Evolutionary conservation across 1,284 basidiomycete genomes (phyloP), one percentile per base, ranked within the genome.

Genomic region (Ceratobasidium sp.): DNA sequence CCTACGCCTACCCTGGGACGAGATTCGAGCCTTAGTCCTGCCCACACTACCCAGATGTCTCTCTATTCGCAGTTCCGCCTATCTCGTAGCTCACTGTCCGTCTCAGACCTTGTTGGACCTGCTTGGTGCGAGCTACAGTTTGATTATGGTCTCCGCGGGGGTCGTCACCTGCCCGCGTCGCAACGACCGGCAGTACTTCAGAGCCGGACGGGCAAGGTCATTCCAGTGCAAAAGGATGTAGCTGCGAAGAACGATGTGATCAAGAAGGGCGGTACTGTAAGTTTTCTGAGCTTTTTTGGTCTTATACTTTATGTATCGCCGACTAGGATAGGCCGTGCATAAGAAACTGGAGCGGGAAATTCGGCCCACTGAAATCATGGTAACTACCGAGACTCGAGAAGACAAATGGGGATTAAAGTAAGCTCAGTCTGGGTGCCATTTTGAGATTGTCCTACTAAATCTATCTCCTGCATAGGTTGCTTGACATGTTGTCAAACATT

Each of bases 271-370:
- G 94, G 94, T 33, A 86, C 86, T 84, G 94, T 93, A 80, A 50
- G 87, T 85, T 0, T 9, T 5, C 3, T 57, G 23, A 26, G 38
- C 20, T 26, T 80, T 78, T 50, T 76, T 75, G n/a, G 7, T 33
- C 33, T 42, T 77, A 78, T 78, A n/a, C 77, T 76, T 46, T 59
- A 73, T 48, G n/a, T 23, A 4, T 20, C 26, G 52, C 71, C 48
- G 78, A n/a, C 66, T 50, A 54, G 79, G 56, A 46, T 81, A 91
- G 94, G 87, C 87, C 33, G 87, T 97, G 0, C 96, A 98, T 84
- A 93, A 93, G 80, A 87, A 89, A 59, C 87, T 98, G 20, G 95
- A 98, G 83, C 86, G 87, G 26, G 92, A 96, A 82, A 86, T 96
- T 12, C 89, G 89, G 52, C 89, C 92, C 0, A 89, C 90, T 42